These are phyloP conservation scores for Filobasidium floriforme DNA, from an alignment of 768 basidiomycete genomes.

Conservation along the genomic window DNA sequence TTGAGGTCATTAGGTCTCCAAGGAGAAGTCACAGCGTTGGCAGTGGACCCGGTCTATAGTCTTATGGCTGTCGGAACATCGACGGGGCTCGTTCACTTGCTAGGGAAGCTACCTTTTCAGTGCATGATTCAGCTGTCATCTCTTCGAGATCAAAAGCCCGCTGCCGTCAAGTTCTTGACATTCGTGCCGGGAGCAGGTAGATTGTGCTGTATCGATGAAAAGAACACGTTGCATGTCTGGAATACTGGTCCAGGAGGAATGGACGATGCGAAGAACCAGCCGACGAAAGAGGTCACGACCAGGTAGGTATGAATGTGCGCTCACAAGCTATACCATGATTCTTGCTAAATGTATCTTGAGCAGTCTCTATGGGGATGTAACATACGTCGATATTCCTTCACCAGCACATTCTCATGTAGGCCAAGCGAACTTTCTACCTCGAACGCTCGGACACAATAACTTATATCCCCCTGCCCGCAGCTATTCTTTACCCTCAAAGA, in stretches of 20 bases:
- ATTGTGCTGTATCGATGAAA: constrained; percentile 56
- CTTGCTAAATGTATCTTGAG: neutral
- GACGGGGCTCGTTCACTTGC: constrained; percentile 58
- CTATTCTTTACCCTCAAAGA: constrained; percentile 52
- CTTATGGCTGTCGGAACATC: constrained; percentile 50
- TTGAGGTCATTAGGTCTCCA: constrained; percentile 36
- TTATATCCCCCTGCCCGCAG: constrained; percentile 38
- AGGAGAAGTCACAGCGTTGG: constrained; percentile 44
- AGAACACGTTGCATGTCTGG: constrained; percentile 57
- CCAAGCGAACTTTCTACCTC: neutral
- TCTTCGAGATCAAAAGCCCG: constrained; percentile 48
- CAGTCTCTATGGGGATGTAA: constrained; percentile 32
- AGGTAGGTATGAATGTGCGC: neutral
- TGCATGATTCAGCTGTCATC: constrained; percentile 34
- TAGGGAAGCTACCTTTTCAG: constrained; percentile 61
- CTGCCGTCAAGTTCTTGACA: constrained; percentile 55
- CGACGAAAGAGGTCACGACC: constrained; percentile 44
- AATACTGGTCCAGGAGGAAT: constrained; percentile 50
- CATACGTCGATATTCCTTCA: constrained; percentile 48
- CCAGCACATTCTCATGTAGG: constrained; percentile 65
- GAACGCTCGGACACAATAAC: constrained; percentile 29
- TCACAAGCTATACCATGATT: neutral
- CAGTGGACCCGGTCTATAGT: constrained; percentile 46
- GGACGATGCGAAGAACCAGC: constrained; percentile 53
- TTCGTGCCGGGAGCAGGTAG: constrained; percentile 56